Base-by-base conservation (phyloP, 192 early-diverging fungal species). In the Linnemannia exigua region DNA sequence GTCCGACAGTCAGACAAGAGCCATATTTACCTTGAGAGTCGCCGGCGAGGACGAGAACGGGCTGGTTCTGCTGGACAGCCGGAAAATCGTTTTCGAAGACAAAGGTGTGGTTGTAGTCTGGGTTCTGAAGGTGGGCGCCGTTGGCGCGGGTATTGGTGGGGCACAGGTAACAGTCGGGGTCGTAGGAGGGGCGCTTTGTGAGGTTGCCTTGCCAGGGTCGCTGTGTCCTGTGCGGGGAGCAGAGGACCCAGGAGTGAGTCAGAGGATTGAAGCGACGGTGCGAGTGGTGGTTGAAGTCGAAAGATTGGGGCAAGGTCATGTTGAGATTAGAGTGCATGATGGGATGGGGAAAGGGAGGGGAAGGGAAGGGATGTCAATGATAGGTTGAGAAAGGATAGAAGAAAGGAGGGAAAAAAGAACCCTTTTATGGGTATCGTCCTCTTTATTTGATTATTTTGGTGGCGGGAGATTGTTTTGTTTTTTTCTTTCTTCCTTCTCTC, bases 41-140 rank as follows among this genome's bases (percentile, higher is more conserved):
- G 5, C 67, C 38, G 38, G 17, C 52, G 14, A 58, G 28, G 19
- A 52, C 19, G 11, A 85, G 58, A 28, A 47, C 83, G 76, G 93
- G 94, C 54, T 96, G 94, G 9, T 91, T 76, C 6, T 76, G 83
- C 36, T 92, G 92, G 15, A 99, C 93, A 11, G 98, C 97, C 0
- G 97, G 94, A 85, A 96, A 99, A 88, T 99, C 98, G 86, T 99
- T 99, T 67, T 91, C 78, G 87, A 99, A 99, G 54, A 96, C 90
- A 87, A 91, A 97, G 22, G 97, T 97, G n/a, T 89, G 76, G 19
- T 84, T 77, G 86, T 98, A 99, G 3, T 90, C 80, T 11, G 95
- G 95, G 89, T 99, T 99, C 36, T 44, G 35, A 20, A 46, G 14
- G 5, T 76, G 38, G 12, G 90, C 92, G 22, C 93, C 96, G 37